Evolutionary conservation across 2,329 filamentous ascomycete genomes (phyloP).

Genomic region (Westerdykella ornata): DNA sequence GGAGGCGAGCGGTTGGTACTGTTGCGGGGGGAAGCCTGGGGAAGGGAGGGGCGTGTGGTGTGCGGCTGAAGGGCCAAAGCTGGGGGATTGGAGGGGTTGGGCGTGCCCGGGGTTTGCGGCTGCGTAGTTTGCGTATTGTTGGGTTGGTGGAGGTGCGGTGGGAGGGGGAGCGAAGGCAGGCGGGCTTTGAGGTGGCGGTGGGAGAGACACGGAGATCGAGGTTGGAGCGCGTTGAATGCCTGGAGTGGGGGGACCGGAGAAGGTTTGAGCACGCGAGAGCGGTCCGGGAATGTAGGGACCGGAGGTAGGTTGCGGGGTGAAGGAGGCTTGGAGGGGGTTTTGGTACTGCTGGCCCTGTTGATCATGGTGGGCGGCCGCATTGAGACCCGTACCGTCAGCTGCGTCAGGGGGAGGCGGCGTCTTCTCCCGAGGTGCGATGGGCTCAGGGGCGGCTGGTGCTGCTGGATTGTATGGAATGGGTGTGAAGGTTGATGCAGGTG

Average conservation of each 20-base stretch:
- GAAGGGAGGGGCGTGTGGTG: slow-evolving; percentile 34
- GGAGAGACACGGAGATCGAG: slow-evolving; percentile 21
- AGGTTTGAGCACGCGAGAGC: slow-evolving; percentile 32
- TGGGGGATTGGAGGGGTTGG: slow-evolving; percentile 24
- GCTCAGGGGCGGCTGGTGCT: slow-evolving; percentile 66
- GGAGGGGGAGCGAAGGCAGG: slow-evolving; percentile 39
- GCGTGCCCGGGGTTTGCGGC: slow-evolving; percentile 23
- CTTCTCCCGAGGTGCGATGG: slow-evolving; percentile 67
- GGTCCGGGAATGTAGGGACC: slow-evolving; percentile 40
- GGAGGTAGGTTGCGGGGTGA: slow-evolving; percentile 29
- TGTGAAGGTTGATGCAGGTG: slow-evolving; percentile 43
- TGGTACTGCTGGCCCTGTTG: slow-evolving; percentile 27
- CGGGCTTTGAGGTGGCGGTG: slow-evolving; percentile 30
- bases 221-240: slow-evolving; percentile 32
- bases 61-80: slow-evolving; percentile 8
- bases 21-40: slow-evolving; percentile 33
- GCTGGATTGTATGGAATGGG: slow-evolving; percentile 75
- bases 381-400: slow-evolving; percentile 44
- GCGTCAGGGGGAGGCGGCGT: slow-evolving; percentile 68
- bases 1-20: slow-evolving; percentile 29
- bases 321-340: slow-evolving; percentile 29
- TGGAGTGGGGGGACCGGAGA: slow-evolving; percentile 25
- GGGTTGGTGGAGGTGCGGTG: slow-evolving; percentile 23
- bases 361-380: slow-evolving; percentile 36
- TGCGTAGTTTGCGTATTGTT: slow-evolving; percentile 38